Evolutionary conservation across 1,284 basidiomycete species (phyloP), one percentile per base, ranked within the genome.

Genomic region (Ustilago bromivora): DNA sequence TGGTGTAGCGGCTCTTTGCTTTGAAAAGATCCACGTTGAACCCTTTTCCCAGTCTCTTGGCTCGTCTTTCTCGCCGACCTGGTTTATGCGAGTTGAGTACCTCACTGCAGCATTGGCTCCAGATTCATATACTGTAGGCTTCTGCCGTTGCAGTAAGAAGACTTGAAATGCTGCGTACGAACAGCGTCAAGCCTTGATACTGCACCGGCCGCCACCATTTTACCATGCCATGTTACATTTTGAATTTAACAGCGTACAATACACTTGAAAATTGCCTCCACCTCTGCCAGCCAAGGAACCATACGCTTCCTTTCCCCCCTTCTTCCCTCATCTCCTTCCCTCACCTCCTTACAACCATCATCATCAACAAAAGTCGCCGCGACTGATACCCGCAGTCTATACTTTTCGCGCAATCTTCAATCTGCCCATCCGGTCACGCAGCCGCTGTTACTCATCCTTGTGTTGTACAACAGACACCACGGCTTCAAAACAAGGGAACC

Each of bases 11-110:
- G 56, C 46, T 53, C 43, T 55, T 61, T 52, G 17, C 9, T 23
- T 43, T 9, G 41, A 28, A 28, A 28, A 28, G 23, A 28, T 28
- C 60, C 60, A 53, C 3, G 41, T 3, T 17, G 53, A 35, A 62
- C 60, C 60, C 60, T 62, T 32, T 56, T 55, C 35, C 41, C 43
- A 34, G 9, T 17, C 49, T 51, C 28, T 51, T 28, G 31, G n/a
- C 8, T 5, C 3, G n/a, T 46, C 43, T 19, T n/a, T 46, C 19
- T 46, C n/a, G 43, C 43, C 43, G 31, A 51, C 13, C 49, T 51
- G 6, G 28, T 32, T 51, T 51, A 51, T 28, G 49, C 23, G 49
- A 51, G 49, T 19, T 11, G n/a, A 46, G 43, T 10, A 19, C n/a
- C n/a, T 9, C 17, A 46, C 19, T 19, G 43, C 23, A 28, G 23